Evolutionary conservation across 805 yeast genomes (phyloP).

Genomic region (Saccharomycopsis fibuligera): DNA sequence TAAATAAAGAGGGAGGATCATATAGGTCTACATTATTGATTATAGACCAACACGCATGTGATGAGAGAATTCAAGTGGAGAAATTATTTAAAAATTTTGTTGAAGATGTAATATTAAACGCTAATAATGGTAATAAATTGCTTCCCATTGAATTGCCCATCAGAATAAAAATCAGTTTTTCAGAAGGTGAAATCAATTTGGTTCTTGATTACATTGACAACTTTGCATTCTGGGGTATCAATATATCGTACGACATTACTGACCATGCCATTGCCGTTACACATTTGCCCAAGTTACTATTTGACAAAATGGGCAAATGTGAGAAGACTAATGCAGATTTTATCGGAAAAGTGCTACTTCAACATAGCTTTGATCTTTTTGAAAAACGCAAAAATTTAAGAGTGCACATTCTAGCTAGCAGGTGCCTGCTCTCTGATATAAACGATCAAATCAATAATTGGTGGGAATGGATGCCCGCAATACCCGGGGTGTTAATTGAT

Average conservation of each 20-base stretch:
- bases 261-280: constrained; percentile 27
- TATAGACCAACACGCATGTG: constrained; percentile 82
- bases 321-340: constrained; percentile 24
- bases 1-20: background rate
- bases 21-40: constrained; percentile 30
- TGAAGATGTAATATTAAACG: constrained; percentile 24
- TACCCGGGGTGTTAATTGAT: constrained; percentile 49
- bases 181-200: constrained; percentile 30
- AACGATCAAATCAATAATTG: constrained; percentile 26
- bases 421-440: no score
- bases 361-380: constrained; percentile 34
- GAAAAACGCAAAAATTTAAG: background rate
- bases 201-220: constrained; percentile 27
- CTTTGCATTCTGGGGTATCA: constrained; percentile 42
- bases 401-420: background rate
- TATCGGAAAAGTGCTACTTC: constrained; percentile 35
- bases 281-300: constrained; percentile 40
- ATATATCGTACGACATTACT: constrained; percentile 22
- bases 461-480: constrained; percentile 33
- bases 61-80: constrained; percentile 68
- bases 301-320: constrained; percentile 26
- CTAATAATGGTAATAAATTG: constrained; percentile 9
- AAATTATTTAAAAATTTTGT: constrained; percentile 34
- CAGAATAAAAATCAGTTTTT: constrained; percentile 23
- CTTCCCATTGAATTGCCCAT: constrained; percentile 1